These are phyloP conservation scores for Penicillium pulvis DNA, from an alignment of 495 filamentous ascomycete species.

Conservation along the genomic window DNA sequence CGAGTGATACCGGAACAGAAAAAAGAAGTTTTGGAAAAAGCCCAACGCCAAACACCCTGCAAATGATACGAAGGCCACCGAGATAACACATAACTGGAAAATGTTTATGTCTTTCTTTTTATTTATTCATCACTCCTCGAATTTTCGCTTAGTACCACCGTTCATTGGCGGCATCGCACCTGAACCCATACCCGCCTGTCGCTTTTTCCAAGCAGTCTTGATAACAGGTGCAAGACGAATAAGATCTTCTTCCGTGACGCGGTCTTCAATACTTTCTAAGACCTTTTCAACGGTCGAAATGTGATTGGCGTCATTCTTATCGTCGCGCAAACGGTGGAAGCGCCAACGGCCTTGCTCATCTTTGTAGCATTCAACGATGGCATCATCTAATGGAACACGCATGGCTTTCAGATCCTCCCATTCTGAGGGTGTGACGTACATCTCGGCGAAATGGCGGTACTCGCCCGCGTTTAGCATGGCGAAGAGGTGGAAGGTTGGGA, in stretches of 20 bases:
- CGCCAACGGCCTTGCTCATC: constrained; percentile 75
- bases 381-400: constrained; percentile 70
- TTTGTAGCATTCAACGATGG: constrained; percentile 85
- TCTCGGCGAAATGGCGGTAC: constrained; percentile 63
- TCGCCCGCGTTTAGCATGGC: constrained; percentile 56
- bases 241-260: constrained; percentile 66
- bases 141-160: constrained; percentile 50
- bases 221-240: constrained; percentile 64
- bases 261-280: constrained; percentile 78
- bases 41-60: constrained; percentile 25
- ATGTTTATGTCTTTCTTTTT: constrained; percentile 16
- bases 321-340: constrained; percentile 83
- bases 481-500: constrained; percentile 60
- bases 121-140: constrained; percentile 41
- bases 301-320: constrained; percentile 91
- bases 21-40: not conserved
- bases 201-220: constrained; percentile 72
- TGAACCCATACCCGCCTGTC: constrained; percentile 34
- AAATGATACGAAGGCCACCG: constrained; percentile 16
- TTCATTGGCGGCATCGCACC: constrained; percentile 30
- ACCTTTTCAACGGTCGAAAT: constrained; percentile 77
- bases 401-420: constrained; percentile 81
- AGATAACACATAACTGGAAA: constrained; percentile 14
- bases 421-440: constrained; percentile 71
- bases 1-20: not conserved